Conservation (phyloP, 2,329 filamentous ascomycete genomes). For the Fusarium floridanum region DNA sequence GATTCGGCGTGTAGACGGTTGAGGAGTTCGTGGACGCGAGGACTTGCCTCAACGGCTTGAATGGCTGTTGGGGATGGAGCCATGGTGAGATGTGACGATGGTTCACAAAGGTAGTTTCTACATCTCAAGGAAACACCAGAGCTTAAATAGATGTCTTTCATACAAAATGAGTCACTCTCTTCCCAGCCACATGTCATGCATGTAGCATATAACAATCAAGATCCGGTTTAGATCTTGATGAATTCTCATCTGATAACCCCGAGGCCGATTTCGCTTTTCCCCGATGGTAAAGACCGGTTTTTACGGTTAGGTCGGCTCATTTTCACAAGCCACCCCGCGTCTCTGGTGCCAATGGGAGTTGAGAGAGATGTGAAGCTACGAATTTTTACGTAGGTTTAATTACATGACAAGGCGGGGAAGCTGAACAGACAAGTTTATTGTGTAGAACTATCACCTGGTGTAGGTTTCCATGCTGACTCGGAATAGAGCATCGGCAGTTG, state of each 20-base stretch:
- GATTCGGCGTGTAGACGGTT: conserved; percentile 46
- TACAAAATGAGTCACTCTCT: conserved; percentile 1
- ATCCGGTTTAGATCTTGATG: not conserved
- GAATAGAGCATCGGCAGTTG: not conserved
- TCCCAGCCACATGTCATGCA: not conserved
- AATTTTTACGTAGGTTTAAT: not conserved
- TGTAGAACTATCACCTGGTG: not conserved
- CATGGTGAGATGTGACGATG: conserved; percentile 16
- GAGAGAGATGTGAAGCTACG: not conserved
- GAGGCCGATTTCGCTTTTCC: conserved; percentile 28
- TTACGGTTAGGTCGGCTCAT: not conserved
- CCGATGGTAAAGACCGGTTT: not conserved
- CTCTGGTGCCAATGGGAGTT: not conserved
- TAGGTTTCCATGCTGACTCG: not conserved
- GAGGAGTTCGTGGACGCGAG: conserved; percentile 45
- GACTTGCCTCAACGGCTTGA: conserved; percentile 41
- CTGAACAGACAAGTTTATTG: not conserved
- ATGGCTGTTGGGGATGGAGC: conserved; percentile 33
- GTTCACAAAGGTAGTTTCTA: not conserved
- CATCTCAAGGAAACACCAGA: not conserved
- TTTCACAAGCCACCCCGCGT: not conserved
- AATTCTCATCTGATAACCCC: conserved; percentile 25
- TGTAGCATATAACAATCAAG: not conserved
- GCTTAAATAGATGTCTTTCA: conserved; percentile 13
- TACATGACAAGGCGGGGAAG: not conserved